phyloP scores from a whole-genome alignment of 805 yeast species.

The Kurtzmaniella cleridarum region DNA sequence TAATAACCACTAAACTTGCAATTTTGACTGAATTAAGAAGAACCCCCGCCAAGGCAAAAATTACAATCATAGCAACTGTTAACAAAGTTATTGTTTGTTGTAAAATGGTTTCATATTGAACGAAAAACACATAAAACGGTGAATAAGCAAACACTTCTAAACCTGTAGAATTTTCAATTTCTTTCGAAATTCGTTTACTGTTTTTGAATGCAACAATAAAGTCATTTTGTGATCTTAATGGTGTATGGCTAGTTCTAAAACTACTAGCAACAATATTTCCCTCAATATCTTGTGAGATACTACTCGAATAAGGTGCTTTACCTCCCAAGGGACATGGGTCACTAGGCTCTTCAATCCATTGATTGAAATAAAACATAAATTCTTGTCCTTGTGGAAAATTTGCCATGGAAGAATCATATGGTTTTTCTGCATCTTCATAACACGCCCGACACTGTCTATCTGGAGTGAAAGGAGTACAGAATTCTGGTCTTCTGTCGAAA shows the following conservation, averaged over 20 bases:
- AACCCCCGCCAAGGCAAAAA: constrained; percentile 48
- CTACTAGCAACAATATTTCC: constrained; percentile 47
- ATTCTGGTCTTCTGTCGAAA: constrained; percentile 28
- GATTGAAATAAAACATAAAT: constrained; percentile 64
- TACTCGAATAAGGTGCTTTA: constrained; percentile 76
- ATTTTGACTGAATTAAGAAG: constrained; percentile 65
- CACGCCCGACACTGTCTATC: constrained; percentile 72
- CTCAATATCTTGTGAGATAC: constrained; percentile 42
- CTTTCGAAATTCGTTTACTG: constrained; percentile 60
- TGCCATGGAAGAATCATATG: constrained; percentile 68
- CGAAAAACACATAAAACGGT: constrained; percentile 88
- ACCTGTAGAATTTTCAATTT: constrained; percentile 36
- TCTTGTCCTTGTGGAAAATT: constrained; percentile 74
- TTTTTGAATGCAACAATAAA: constrained; percentile 76
- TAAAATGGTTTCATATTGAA: constrained; percentile 71
- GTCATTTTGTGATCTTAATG: constrained; percentile 77
- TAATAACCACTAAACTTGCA: constrained; percentile 49
- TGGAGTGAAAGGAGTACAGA: constrained; percentile 65
- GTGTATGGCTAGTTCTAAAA: constrained; percentile 77
- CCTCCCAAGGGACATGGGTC: constrained; percentile 96
- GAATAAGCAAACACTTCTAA: constrained; percentile 80
- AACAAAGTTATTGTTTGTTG: constrained; percentile 52
- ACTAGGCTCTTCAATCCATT: constrained; percentile 82
- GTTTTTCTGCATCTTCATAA: constrained; percentile 49
- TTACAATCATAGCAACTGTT: constrained; percentile 44